A percentile compares a stretch with the other conserved stretches of the same genome.
Conservation (phyloP, 2,329 filamentous ascomycete genomes). For the Diaporthe longicolla region DNA sequence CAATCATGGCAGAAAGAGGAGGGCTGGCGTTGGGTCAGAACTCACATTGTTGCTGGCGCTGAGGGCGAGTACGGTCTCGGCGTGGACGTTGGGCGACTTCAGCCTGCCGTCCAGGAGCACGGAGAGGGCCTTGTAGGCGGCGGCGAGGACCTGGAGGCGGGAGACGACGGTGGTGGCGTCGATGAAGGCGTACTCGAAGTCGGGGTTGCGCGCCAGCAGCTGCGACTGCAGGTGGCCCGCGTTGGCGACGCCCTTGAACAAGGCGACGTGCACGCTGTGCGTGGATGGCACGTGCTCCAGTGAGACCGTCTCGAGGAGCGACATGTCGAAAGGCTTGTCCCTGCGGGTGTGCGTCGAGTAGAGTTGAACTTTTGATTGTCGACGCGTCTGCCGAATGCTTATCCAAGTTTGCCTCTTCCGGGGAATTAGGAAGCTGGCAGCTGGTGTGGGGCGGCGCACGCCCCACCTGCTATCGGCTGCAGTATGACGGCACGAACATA, state of each 20-base stretch:
- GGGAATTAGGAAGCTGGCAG: background rate
- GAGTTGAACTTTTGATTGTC: background rate
- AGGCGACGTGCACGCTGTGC: conserved; percentile 78
- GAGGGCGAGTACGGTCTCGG: conserved; percentile 86
- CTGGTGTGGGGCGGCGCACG: conserved; percentile 11
- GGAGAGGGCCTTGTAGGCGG: conserved; percentile 83
- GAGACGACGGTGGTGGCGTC: conserved; percentile 87
- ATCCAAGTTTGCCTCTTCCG: background rate
- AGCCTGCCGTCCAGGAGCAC: conserved; percentile 72
- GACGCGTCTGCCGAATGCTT: no score
- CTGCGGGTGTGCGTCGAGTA: background rate
- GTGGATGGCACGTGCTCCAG: conserved; percentile 82
- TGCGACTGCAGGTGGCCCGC: conserved; percentile 83
- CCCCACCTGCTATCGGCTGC: background rate
- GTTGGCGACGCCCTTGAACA: conserved; percentile 85
- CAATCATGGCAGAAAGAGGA: conserved; percentile 33
- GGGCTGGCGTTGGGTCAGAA: background rate
- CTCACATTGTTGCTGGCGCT: conserved; percentile 86
- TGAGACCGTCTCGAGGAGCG: conserved; percentile 73
- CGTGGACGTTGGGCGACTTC: conserved; percentile 88
- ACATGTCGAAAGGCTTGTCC: conserved; percentile 53
- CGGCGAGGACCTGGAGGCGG: conserved; percentile 79
- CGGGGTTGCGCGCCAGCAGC: conserved; percentile 84
- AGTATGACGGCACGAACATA: no score
- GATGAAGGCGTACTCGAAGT: conserved; percentile 94